A percentile compares a stretch with the other conserved stretches of the same genome.
These are phyloP conservation scores for Coemansia sp. DNA, from an alignment of 192 early-diverging fungal genomes.

Conservation along the genomic window DNA sequence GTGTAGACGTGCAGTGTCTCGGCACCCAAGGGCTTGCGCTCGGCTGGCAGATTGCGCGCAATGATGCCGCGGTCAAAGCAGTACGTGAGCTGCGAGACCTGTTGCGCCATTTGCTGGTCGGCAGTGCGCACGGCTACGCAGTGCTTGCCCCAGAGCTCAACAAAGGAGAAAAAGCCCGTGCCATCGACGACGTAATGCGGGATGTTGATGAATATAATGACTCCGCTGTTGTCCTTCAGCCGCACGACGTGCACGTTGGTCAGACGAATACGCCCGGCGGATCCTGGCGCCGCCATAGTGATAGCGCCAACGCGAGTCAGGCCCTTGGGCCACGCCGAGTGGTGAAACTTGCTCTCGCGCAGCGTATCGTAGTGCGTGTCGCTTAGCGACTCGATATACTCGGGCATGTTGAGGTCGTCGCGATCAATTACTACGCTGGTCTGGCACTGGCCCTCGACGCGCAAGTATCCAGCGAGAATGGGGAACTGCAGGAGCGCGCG, in stretches of 20 bases:
- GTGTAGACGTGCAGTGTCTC: constrained; percentile 29
- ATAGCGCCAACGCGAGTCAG: constrained; percentile 27
- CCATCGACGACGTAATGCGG: constrained; percentile 51
- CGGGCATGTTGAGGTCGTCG: constrained; percentile 44
- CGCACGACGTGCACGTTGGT: constrained; percentile 34
- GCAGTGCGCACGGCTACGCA: constrained; percentile 14
- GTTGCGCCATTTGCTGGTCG: neutral
- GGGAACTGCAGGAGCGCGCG: constrained; percentile 34
- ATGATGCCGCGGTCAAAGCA: constrained; percentile 47
- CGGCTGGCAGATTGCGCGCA: constrained; percentile 24
- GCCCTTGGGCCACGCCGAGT: constrained; percentile 43
- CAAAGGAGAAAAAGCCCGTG: constrained; percentile 47
- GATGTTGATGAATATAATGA: constrained; percentile 42
- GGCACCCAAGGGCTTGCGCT: constrained; percentile 24
- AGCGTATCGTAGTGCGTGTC: constrained; percentile 14
- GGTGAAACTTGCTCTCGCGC: constrained; percentile 32
- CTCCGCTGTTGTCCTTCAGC: constrained; percentile 34
- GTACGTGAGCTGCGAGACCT: neutral
- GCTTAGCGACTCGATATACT: constrained; percentile 38
- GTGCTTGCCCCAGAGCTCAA: constrained; percentile 39
- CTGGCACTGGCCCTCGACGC: constrained; percentile 10
- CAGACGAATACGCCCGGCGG: constrained; percentile 24
- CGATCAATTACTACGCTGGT: constrained; percentile 29
- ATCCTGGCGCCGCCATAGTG: constrained; percentile 17
- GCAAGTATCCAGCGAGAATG: constrained; percentile 35